A percentile compares a stretch with the other conserved stretches of the same genome.
These are phyloP conservation scores for Linnemannia zychae DNA, from an alignment of 192 early-diverging fungal genomes.

Conservation along the genomic window DNA sequence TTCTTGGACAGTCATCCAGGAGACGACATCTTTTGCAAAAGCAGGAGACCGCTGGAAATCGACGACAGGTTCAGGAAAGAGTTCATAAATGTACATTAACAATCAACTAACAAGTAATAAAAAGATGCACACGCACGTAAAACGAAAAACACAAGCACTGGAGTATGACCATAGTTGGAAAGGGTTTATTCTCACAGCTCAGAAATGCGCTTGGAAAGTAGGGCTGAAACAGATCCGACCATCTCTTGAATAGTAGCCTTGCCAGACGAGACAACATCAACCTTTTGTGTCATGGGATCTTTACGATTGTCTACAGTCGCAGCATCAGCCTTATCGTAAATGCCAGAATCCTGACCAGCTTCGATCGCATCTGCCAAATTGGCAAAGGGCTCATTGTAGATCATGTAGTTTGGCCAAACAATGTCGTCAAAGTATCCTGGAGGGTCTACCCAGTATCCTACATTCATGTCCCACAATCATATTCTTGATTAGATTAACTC, in stretches of 20 bases:
- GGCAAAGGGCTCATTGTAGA: slow-evolving; percentile 57
- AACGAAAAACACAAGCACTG: neutral
- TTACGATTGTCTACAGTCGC: neutral
- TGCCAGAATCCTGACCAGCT: slow-evolving; percentile 19
- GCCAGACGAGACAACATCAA: slow-evolving; percentile 39
- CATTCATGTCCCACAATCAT: neutral
- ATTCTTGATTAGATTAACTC: neutral
- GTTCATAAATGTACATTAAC: neutral
- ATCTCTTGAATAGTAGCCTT: slow-evolving; percentile 22
- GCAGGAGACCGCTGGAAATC: neutral
- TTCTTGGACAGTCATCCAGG: neutral
- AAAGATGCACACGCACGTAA: neutral
- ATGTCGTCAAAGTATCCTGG: slow-evolving; percentile 82
- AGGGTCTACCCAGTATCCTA: slow-evolving; percentile 79
- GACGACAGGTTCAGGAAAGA: neutral
- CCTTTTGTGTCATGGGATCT: slow-evolving; percentile 30
- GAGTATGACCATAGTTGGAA: neutral
- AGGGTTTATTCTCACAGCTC: neutral
- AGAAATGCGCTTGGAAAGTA: slow-evolving; percentile 19
- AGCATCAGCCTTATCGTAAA: neutral
- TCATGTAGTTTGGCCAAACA: slow-evolving; percentile 83
- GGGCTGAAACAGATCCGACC: slow-evolving; percentile 24
- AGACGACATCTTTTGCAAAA: neutral
- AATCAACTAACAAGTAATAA: neutral
- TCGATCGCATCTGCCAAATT: slow-evolving; percentile 34